Percentiles rank a stretch among this genome's conserved stretches.
phyloP scores from a whole-genome alignment of 148 eudicot species.

The Spergularia bocconei region DNA sequence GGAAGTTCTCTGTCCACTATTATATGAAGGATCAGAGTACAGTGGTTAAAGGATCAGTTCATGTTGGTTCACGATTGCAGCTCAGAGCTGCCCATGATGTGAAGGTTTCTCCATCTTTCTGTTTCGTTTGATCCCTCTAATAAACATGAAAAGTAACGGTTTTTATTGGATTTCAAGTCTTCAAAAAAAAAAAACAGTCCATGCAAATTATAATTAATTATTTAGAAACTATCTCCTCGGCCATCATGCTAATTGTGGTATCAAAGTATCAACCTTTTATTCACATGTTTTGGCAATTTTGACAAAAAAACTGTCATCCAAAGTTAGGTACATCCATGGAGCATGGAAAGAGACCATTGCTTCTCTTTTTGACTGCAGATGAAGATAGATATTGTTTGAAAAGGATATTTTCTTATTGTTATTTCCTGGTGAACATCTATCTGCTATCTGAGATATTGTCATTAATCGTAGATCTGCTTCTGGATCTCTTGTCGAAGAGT shows the following conservation, averaged over 20 bases:
- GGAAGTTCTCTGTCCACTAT: slow-evolving; percentile 34
- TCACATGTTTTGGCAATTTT: too few relatives aligned
- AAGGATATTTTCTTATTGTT: not conserved
- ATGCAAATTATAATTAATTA: not conserved
- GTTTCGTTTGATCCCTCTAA: slow-evolving; percentile 12
- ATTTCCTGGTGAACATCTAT: not conserved
- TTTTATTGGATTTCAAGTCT: not conserved
- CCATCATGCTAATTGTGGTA: not conserved
- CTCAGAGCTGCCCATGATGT: slow-evolving; percentile 40
- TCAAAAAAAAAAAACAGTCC: not conserved
- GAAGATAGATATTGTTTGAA: not conserved
- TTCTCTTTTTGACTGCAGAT: slow-evolving; percentile 1
- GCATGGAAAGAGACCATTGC: not conserved
- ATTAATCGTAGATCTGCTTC: not conserved
- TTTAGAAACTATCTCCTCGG: not conserved
- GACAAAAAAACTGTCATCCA: not conserved
- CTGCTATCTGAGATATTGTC: not conserved
- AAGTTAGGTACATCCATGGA: not conserved
- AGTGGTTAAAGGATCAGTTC: slow-evolving; percentile 32
- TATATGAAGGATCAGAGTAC: slow-evolving; percentile 41
- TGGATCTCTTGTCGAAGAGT: not conserved
- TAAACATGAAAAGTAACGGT: not conserved
- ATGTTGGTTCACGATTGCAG: slow-evolving; percentile 38
- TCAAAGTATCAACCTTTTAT: too few relatives aligned
- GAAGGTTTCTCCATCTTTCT: slow-evolving; percentile 31